Evolutionary conservation across 78 protist species (phyloP), one percentile per base, ranked within the genome.

Genomic region (Pelomyxa schiedti): DNA sequence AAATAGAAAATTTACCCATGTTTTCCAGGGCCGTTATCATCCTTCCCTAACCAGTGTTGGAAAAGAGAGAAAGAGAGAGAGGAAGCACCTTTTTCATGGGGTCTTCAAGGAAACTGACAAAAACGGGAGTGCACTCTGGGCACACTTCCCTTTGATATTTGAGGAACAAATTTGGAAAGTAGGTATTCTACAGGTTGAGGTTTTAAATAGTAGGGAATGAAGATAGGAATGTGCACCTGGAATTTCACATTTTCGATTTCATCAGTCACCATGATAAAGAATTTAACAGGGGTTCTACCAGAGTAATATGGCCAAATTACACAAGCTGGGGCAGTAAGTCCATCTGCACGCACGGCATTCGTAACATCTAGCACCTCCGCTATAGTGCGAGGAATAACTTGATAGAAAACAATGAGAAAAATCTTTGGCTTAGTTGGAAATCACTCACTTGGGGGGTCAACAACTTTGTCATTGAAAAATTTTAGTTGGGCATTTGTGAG

Each of bases 321-420:
- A 29, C 64, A n/a, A 9, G 70, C 70, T 22, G 70, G 70, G 29
- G 70, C 70, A 30, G 70, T 66, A n/a, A 8, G 24, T 9, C 70
- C 8, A 9, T 66, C 70, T 9, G 70, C 70, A 9, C 28, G 24
- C 24, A 66, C 70, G 24, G 29, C 28, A n/a, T 66, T 36, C 28
- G 70, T 29, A 9, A 66, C 70, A 9, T 66, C 64, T 9, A 66
- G 29, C 16, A 66, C 70, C 37, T 66, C 64, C 28, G 65, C 37
- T 30, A 66, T 9, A 66, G 70, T 30, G 24, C 65, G 9, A 9
- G 70, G 70, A 8, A 30, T 9, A 66, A n/a, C 29, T 16, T 47
- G 58, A 16, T 16, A 24, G 58, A 16, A 47, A 47, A 16, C 58
- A 47, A 47, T 47, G 32, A 47, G 58, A 47, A 16, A 16, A 16